Evolutionary conservation across 2,329 filamentous ascomycete species (phyloP).

Genomic region (Aureobasidium sp.): DNA sequence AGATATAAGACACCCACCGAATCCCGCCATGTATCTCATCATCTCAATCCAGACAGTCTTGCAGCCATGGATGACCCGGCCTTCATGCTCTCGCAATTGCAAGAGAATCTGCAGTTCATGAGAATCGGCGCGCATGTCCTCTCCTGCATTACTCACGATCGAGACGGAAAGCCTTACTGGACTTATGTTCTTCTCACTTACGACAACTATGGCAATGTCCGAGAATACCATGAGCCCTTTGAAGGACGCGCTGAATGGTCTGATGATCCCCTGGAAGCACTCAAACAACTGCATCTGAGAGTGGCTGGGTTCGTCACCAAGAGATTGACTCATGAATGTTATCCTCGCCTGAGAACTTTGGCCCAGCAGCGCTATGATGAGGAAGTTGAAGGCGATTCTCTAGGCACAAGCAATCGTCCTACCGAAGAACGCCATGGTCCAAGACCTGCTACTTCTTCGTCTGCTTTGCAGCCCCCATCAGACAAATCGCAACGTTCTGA

Average conservation of each 20-base stretch:
- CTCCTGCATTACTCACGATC: neutral
- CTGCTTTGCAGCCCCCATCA: neutral
- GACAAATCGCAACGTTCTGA: neutral
- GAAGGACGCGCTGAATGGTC: neutral
- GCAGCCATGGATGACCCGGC: neutral
- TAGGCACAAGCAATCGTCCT: neutral
- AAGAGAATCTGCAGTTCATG: neutral
- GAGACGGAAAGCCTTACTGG: neutral
- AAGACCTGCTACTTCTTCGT: neutral
- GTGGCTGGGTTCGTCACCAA: neutral
- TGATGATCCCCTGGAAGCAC: neutral
- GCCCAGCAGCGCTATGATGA: neutral
- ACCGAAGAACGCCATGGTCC: neutral
- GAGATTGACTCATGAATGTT: neutral
- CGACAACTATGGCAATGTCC: neutral
- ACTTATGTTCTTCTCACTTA: neutral
- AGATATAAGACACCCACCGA: neutral
- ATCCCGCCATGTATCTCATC: neutral
- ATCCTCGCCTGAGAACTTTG: neutral
- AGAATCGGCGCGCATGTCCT: neutral
- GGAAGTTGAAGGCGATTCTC: neutral
- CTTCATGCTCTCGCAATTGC: slow-evolving; percentile 2
- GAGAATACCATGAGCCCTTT: neutral
- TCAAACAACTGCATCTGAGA: neutral
- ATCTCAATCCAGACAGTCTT: neutral